These are phyloP conservation scores for Boletus tomentosulus DNA, from an alignment of 768 basidiomycete genomes.

Conservation along the genomic window DNA sequence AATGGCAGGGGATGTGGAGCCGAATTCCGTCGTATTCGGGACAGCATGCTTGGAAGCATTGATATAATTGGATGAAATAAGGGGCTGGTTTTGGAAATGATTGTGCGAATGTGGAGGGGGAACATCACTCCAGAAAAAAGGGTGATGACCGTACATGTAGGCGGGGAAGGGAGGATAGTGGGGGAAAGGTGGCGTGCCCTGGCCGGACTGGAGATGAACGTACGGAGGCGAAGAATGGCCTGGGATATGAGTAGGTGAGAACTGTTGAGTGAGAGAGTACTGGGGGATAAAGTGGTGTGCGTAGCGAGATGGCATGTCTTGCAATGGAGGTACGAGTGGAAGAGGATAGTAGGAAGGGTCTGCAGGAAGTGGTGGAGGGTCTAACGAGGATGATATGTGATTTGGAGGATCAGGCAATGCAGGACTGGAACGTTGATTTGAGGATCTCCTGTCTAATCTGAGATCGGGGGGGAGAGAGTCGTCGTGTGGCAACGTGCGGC, in stretches of 20 bases:
- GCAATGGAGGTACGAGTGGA: constrained; percentile 16
- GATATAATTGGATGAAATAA: constrained; percentile 5
- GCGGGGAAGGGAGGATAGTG: constrained; percentile 33
- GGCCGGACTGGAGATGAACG: constrained; percentile 21
- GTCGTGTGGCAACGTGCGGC: constrained; percentile 41
- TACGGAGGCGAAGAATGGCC: constrained; percentile 26
- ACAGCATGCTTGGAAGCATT: constrained; percentile 12
- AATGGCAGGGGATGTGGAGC: constrained; percentile 12
- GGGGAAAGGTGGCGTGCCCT: constrained; percentile 33
- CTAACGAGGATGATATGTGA: constrained; percentile 10
- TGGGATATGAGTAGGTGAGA: constrained; percentile 14
- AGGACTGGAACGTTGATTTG: constrained; percentile 17
- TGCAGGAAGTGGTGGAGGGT: constrained; percentile 4
- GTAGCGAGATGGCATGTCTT: constrained; percentile 22
- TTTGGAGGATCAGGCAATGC: constrained; percentile 14
- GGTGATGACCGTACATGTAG: constrained; percentile 34
- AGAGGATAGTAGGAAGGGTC: constrained; percentile 17
- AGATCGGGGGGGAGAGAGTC: constrained; percentile 21
- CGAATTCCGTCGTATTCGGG: constrained; percentile 14
- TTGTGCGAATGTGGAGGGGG: constrained; percentile 9
- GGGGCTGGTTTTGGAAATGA: constrained; percentile 19
- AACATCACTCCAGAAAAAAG: constrained; percentile 37
- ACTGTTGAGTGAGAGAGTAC: constrained; percentile 16
- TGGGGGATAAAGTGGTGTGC: constrained; percentile 13
- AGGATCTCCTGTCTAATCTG: constrained; percentile 22